These are phyloP conservation scores for Aspergillus fumigatiaffinis DNA, from an alignment of 2,329 filamentous ascomycete genomes.

Conservation along the genomic window DNA sequence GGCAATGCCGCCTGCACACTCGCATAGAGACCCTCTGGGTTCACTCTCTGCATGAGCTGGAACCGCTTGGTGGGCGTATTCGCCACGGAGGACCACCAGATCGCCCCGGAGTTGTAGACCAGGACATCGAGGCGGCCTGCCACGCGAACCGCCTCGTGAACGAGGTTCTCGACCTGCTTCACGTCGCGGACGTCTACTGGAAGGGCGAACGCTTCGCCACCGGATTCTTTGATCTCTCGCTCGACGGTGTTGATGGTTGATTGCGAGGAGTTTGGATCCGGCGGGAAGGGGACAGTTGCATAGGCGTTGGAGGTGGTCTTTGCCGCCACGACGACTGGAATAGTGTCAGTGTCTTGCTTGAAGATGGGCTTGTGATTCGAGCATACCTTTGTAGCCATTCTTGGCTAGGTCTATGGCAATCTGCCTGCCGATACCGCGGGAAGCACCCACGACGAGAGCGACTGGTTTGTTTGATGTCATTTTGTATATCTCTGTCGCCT, in stretches of 20 bases:
- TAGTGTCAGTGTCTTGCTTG: conserved; percentile 1
- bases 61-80: conserved; percentile 73
- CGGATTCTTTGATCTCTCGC: conserved; percentile 65
- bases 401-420: conserved; percentile 72
- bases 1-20: conserved; percentile 66
- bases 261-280: conserved; percentile 67
- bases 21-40: conserved; percentile 71
- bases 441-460: conserved; percentile 70
- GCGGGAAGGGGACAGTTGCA: conserved; percentile 59
- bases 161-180: conserved; percentile 57
- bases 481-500: background rate
- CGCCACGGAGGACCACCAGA: conserved; percentile 75
- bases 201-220: conserved; percentile 62
- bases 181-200: conserved; percentile 66
- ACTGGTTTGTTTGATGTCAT: conserved; percentile 41
- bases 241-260: conserved; percentile 79
- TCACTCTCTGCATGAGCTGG: conserved; percentile 71
- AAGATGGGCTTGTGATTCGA: background rate
- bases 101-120: conserved; percentile 79
- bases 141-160: conserved; percentile 55
- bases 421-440: conserved; percentile 75
- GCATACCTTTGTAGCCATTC: conserved; percentile 64
- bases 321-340: conserved; percentile 69
- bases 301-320: conserved; percentile 67
- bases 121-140: conserved; percentile 68